Base-by-base conservation (phyloP, 2,329 filamentous ascomycete genomes). In the Botrytis porri region DNA sequence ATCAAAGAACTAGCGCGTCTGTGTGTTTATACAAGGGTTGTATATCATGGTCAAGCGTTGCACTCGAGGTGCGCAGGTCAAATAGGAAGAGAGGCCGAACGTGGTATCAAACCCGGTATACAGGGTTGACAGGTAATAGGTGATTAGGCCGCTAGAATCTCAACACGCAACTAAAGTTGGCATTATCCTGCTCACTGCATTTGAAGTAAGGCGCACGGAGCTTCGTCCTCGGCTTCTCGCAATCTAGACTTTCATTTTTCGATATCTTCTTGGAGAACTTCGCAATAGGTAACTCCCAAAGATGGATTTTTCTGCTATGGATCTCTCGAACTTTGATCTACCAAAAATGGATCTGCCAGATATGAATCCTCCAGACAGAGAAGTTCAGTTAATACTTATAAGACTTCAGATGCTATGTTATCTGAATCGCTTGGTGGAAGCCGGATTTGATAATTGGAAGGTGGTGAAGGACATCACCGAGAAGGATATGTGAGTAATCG, bases 391-490 rank as follows among this genome's bases (percentile, higher is more conserved):
- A 9, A 29, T 73, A 35, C 35, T 70, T 7, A 48, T 20, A 14
- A 73, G 32, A 39, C 45, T 73, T 25, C 43, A 57, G 25, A 63
- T 73, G 43, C n/a, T 62, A 32, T 54, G 39, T 16, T 70, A 73
- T 63, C 12, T 70, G 22, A 37, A 63, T 20, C 20, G 29, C 9
- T 63, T 73, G 10, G 37, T 63, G 20, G 32, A 70, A n/a, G 37
- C 43, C n/a, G 65, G 71, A 2, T 73, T 73, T n/a, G 65, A 73
- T 45, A 32, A 39, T 57, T 73, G 65, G 65, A 45, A 37, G 22
- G 66, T 45, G 43, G 25, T 73, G 65, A 73, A 63, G 45, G 65
- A 73, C 18, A 70, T 73, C 16, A 70, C 65, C 14, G 71, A 73
- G 32, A 43, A 25, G 18, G 71, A 73, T 9, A 70, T 73, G 71